Base-by-base conservation (phyloP, 1,139 yeast genomes). In the Yamadazyma diospyri region DNA sequence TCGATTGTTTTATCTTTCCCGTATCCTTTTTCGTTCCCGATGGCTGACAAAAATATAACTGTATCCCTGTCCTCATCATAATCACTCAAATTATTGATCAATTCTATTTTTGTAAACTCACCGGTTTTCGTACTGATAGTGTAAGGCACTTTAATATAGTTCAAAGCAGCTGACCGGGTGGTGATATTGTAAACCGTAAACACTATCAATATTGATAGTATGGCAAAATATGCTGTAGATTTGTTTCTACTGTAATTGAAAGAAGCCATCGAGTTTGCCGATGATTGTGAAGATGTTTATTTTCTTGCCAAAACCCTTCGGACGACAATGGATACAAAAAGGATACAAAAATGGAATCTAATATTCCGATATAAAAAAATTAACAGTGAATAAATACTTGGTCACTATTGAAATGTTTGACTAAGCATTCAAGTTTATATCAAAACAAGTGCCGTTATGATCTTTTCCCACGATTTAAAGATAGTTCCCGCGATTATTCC, bases 21-120 rank as follows among this genome's bases (percentile, higher is more conserved):
- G 35, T 61, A 64, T 17, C 65, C 55, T 9, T 42, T 38, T 11
- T 40, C 34, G 16, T 47, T 49, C 2, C 56, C 62, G 11, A 64
- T 47, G 2, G 55, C 43, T 16, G 56, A 45, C 21, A 59, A 35
- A 3, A 57, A 34, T 11, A 57, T 33, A 5, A 60, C 39, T 3
- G 60, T 43, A 20, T 53, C 46, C 36, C 33, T 31, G 15, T 36
- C 35, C 2, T 27, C 13, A 16, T 33, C 33, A 16, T 38, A 43
- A 7, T 39, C 41, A 19, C 39, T 29, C 5, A 41, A 18, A 12
- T 32, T 25, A 32, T 45, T 45, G 2, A 21, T n/a, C 4, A 39
- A 30, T 31, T 36, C 37, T 3, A 44, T 29, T 27, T 43, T 42
- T 16, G 29, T 27, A 24, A 34, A 42, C 1, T 29, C 34, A 9